phyloP scores from a whole-genome alignment of 169 alveolate genomes.

The Plasmodium sp. region DNA sequence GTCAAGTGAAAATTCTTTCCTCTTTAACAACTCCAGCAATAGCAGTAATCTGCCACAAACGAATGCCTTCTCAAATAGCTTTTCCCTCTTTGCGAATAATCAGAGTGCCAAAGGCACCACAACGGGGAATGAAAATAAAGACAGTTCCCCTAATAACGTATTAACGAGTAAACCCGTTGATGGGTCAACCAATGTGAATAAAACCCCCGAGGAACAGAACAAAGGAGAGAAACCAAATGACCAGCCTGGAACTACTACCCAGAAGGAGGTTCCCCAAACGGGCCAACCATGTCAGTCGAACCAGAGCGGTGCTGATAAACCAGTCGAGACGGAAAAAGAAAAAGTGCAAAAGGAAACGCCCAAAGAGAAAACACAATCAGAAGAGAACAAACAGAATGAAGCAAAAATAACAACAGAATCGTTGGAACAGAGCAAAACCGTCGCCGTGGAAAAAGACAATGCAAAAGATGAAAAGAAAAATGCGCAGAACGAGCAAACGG shows the following conservation, averaged over 20 bases:
- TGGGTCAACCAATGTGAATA: neutral
- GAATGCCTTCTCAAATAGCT: conserved; percentile 12
- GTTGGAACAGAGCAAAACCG: neutral
- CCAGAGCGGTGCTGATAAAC: neutral
- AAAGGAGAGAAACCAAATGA: neutral
- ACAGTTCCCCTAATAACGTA: neutral
- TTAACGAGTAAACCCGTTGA: neutral
- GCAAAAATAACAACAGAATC: neutral
- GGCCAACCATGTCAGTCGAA: neutral
- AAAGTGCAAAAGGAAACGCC: neutral
- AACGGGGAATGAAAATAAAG: neutral
- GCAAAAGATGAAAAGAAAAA: conserved; percentile 1
- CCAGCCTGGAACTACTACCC: neutral
- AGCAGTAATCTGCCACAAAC: neutral
- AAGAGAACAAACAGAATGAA: neutral
- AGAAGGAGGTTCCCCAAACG: neutral
- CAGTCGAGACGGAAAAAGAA: neutral
- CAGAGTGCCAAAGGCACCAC: conserved; percentile 1
- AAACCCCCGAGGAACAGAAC: neutral
- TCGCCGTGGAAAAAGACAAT: neutral
- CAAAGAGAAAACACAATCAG: neutral
- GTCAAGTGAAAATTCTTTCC: conserved; percentile 13
- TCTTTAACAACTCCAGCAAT: conserved; percentile 18
- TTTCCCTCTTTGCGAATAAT: neutral
- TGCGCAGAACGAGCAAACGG: neutral